Percentiles rank a stretch among this genome's conserved stretches.
These are phyloP conservation scores for Leccinum pallidistipes DNA, from an alignment of 1,284 basidiomycete species.

Conservation along the genomic window DNA sequence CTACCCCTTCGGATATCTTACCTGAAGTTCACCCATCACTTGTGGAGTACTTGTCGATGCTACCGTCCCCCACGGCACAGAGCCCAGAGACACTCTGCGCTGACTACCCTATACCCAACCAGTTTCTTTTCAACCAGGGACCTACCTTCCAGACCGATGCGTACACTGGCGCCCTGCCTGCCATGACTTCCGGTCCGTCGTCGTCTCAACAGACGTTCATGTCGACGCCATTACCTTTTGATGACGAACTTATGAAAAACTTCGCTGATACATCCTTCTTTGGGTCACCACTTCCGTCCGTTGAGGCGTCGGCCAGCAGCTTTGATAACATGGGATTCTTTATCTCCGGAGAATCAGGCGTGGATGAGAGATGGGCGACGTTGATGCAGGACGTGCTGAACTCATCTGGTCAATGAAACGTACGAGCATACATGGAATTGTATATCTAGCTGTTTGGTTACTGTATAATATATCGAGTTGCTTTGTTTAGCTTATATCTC, in stretches of 20 bases:
- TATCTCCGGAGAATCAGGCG: constrained; percentile 52
- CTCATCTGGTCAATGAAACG: constrained; percentile 15
- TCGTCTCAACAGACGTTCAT: constrained; percentile 14
- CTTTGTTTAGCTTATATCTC: constrained; percentile 19
- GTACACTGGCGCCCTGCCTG: constrained; percentile 6
- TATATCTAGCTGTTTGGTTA: background rate
- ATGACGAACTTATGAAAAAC: constrained; percentile 22
- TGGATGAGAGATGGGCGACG: constrained; percentile 55
- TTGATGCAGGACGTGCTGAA: constrained; percentile 55
- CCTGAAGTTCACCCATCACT: constrained; percentile 61
- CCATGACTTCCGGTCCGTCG: constrained; percentile 6
- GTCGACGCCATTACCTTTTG: constrained; percentile 12
- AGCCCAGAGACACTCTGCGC: constrained; percentile 11
- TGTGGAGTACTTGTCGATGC: constrained; percentile 44
- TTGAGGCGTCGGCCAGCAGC: background rate
- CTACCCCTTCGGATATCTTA: constrained; percentile 28
- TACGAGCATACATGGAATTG: background rate
- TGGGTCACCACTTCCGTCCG: constrained; percentile 8
- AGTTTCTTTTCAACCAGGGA: constrained; percentile 16
- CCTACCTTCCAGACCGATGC: constrained; percentile 15
- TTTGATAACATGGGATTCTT: constrained; percentile 41
- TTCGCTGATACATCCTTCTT: constrained; percentile 19
- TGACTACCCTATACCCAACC: constrained; percentile 6
- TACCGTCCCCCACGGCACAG: constrained; percentile 33
- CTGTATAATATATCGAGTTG: constrained; percentile 10